These are phyloP conservation scores for Letharia columbiana DNA, from an alignment of 495 filamentous ascomycete species.

Conservation along the genomic window DNA sequence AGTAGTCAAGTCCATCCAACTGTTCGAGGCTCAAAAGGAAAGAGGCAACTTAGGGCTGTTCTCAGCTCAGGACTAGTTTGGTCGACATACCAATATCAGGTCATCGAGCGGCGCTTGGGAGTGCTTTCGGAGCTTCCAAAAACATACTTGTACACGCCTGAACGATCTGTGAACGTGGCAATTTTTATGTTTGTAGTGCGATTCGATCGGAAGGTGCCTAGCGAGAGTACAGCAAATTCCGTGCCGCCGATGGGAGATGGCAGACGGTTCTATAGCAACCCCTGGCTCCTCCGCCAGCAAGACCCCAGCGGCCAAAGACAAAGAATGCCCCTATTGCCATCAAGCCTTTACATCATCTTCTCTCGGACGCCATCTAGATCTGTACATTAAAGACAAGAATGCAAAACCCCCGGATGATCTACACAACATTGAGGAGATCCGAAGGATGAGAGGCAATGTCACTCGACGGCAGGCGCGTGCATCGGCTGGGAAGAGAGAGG, in stretches of 20 bases:
- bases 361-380: conserved; percentile 82
- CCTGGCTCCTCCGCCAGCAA: conserved; percentile 42
- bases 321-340: conserved; percentile 72
- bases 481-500: conserved; percentile 48
- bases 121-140: neutral
- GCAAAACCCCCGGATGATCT: conserved; percentile 72
- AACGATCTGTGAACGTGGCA: neutral
- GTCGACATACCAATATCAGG: neutral
- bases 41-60: neutral
- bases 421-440: conserved; percentile 81
- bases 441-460: conserved; percentile 68
- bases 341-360: conserved; percentile 86
- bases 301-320: conserved; percentile 58
- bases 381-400: conserved; percentile 84
- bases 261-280: conserved; percentile 31
- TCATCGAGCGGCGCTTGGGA: neutral
- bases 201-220: neutral
- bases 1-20: neutral
- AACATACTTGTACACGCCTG: neutral
- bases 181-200: neutral
- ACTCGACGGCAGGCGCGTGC: conserved; percentile 70
- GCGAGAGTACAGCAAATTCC: neutral
- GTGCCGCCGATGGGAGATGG: conserved; percentile 18
- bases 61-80: neutral
- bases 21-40: neutral